Conservation (phyloP, 352 stramenopile species). For the Phytopythium vexans region DNA sequence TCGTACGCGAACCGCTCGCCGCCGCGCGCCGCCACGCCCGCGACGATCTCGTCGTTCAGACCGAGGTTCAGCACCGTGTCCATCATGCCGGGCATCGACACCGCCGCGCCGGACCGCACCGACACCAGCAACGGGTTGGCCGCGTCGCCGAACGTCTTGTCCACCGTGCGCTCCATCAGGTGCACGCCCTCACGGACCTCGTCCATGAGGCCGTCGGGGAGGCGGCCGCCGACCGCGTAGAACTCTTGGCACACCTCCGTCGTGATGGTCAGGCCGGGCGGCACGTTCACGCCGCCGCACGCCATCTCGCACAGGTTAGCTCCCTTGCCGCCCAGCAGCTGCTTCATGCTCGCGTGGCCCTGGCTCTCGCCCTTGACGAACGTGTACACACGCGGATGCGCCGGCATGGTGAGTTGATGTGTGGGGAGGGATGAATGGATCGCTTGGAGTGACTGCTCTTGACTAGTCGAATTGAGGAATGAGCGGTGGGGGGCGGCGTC, state of each 20-base stretch:
- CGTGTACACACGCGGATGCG: constrained; percentile 1
- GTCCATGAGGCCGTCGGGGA: constrained; percentile 1
- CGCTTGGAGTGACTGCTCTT: not conserved
- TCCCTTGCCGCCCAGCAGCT: constrained; percentile 1
- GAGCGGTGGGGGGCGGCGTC: too few species aligned
- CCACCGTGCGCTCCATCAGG: not conserved
- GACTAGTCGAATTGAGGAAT: constrained; percentile 1
- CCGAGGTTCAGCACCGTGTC: constrained; percentile 25
- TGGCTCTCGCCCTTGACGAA: constrained; percentile 2
- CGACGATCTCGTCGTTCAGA: constrained; percentile 20
- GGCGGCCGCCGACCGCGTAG: constrained; percentile 1
- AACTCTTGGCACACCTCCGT: constrained; percentile 8
- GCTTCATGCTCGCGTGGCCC: constrained; percentile 1
- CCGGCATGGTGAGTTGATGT: too few species aligned
- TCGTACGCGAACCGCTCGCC: constrained; percentile 20
- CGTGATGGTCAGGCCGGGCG: constrained; percentile 16
- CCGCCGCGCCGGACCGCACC: constrained; percentile 17
- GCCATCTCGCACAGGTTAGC: constrained; percentile 1
- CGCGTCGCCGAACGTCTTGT: not conserved
- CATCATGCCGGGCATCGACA: constrained; percentile 23
- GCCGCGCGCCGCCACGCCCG: constrained; percentile 17
- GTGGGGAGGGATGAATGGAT: too few species aligned
- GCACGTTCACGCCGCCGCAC: not conserved
- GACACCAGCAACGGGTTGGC: constrained; percentile 19
- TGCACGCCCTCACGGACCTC: not conserved